Base-by-base conservation (phyloP, 2,329 filamentous ascomycete genomes). In the Epichloe festucae region DNA sequence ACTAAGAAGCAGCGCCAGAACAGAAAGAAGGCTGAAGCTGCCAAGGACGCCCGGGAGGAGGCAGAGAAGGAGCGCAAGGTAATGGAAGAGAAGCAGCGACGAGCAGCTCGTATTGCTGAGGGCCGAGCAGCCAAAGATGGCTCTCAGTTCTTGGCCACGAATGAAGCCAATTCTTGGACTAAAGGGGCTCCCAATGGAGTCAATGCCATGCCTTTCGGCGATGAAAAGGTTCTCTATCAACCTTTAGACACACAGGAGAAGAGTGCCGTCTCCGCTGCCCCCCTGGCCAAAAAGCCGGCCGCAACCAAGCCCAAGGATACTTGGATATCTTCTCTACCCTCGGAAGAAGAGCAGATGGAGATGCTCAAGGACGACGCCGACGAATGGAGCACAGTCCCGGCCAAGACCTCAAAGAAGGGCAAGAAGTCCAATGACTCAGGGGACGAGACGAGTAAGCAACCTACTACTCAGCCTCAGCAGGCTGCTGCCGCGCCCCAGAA, bases 1-100 rank as follows among this genome's bases (percentile, higher is more conserved):
- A 86, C 85, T 19, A 96, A 96, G 84, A 96, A 96, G 76, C 88
- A 95, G 73, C 84, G 89, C 54, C 90, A 96, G 73, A 93, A 95
- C 72, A 81, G 84, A 59, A 82, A 85, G 73, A 96, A 95, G 81
- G 82, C 79, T 39, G 89, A 95, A 70, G 84, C 82, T 53, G 82
- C 82, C 62, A 93, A 88, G 75, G 73, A 76, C 34, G 76, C 79
- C 52, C 82, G 86, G 34, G 84, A 90, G 63, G 85, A 87, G 60
- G 81, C 85, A 1, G 90, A 96, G 71, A 79, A 82, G 63, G 77
- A 87, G 62, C 84, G 90, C 63, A 87, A 88, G 71, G 72, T 73
- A 39, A 75, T 87, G 54, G 74, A 87, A 61, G 89, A 96, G 73
- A 84, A 85, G 65, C 90, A 95, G 73, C 81, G 89, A 57, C 85